Evolutionary conservation across 768 basidiomycete species (phyloP).

Genomic region (Leccinum boreale): DNA sequence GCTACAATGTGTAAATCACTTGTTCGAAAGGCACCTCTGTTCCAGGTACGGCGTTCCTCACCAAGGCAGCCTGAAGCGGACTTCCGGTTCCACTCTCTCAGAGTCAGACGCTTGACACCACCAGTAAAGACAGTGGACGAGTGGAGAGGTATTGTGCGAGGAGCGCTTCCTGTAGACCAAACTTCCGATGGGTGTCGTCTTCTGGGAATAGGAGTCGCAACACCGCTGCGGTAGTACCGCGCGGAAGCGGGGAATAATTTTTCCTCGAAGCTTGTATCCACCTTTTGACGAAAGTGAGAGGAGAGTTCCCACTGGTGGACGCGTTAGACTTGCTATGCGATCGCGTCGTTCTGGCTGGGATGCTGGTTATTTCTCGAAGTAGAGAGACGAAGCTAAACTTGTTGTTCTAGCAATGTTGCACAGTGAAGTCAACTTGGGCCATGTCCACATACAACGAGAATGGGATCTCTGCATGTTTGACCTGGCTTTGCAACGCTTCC

Average conservation of each 20-base stretch:
- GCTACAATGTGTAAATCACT: background rate
- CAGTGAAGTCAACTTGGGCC: background rate
- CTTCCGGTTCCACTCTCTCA: constrained; percentile 40
- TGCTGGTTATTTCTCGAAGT: constrained; percentile 42
- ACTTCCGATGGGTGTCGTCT: constrained; percentile 67
- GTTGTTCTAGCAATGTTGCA: constrained; percentile 1
- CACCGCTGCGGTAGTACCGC: constrained; percentile 53
- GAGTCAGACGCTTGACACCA: constrained; percentile 30
- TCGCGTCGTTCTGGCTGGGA: constrained; percentile 19
- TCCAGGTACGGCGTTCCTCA: constrained; percentile 41
- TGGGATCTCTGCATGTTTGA: constrained; percentile 25
- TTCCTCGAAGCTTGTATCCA: constrained; percentile 45
- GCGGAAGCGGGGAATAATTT: constrained; percentile 47
- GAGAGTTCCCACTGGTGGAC: constrained; percentile 26
- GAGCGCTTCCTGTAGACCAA: constrained; percentile 65
- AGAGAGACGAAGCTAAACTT: constrained; percentile 46
- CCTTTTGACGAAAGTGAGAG: constrained; percentile 37
- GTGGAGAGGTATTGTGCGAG: constrained; percentile 51
- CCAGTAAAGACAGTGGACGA: constrained; percentile 30
- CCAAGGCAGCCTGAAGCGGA: constrained; percentile 68
- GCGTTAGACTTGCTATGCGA: background rate
- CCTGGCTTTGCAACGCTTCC: constrained; percentile 10
- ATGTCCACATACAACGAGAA: constrained; percentile 42
- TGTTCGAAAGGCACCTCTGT: constrained; percentile 26
- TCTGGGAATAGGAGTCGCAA: constrained; percentile 85